Evolutionary conservation across 768 basidiomycete genomes (phyloP), one percentile per base, ranked within the genome.

Genomic region (Pleurotus ostreatus): DNA sequence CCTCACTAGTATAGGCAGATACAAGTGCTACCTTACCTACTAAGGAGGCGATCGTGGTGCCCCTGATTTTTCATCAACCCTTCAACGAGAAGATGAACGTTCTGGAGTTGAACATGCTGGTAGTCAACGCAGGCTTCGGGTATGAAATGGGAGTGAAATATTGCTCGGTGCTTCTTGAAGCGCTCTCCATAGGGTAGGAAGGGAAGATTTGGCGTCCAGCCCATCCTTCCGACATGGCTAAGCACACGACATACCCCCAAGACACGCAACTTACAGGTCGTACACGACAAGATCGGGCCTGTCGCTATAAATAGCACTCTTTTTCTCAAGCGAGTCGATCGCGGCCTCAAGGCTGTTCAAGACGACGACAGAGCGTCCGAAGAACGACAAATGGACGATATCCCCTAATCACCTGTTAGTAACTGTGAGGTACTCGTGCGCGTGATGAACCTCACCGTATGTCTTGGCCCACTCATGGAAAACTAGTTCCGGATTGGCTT

Each of bases 61-160:
- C 63, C 57, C 2, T 71, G 69, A 16, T 59, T 30, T 46, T 59
- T 49, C 40, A 70, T 57, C 5, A 76, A 43, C 30, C 68, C 68
- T 22, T 61, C 26, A 20, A 71, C 59, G 41, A 77, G 69, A n/a
- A 63, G 57, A 13, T 60, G 63, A 1, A 70, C 74, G 60, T 74
- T 69, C 22, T 56, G 46, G 45, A 69, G 65, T 46, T 70, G 65
- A 25, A 70, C 60, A n/a, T 61, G 59, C 11, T 60, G 56, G 57
- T 70, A 69, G 5, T 62, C 49, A 43, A 57, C 51, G 23, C 69
- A 62, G 25, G 64, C 60, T 16, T 59, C 57, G 12, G 58, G 59
- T 41, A 55, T 68, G 30, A 66, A 59, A 41, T 62, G 60, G 18
- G 61, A 57, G 34, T 67, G 60, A 23, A 65, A 57, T 38, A 65